Base-by-base conservation (phyloP, 2,329 filamentous ascomycete genomes). In the Dryadomyces quercus-mongolicae region DNA sequence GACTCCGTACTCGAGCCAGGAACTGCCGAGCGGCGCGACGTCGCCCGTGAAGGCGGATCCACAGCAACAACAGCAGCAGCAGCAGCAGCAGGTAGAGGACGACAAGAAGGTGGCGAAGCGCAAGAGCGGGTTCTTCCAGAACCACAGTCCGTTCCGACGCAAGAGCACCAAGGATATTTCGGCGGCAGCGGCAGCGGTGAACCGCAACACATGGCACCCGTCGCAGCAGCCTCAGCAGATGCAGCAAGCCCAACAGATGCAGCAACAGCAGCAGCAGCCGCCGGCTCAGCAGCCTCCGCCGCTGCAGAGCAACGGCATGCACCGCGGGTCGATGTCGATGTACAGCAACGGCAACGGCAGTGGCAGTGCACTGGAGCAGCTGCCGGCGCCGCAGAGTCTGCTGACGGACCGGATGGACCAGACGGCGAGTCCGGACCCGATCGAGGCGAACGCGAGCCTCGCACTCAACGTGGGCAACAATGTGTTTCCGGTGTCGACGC, bases 381-480 rank as follows among this genome's bases (percentile, higher is more conserved):
- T 54, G 54, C 48, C 34, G 10, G 68, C 71, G 52, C 60, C 66
- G 8, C 66, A 68, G 53, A 70, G 63, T 53, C 58, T 71, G 54
- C 62, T 68, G 15, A 61, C 68, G 10, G 71, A 76, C 43, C 71
- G 36, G 36, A 31, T 31, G 25, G 36, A 40, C 36, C 36, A 74
- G 16, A 71, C 73, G 9, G 70, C 71, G 15, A 94, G 89, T 62
- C 89, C 88, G 3, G 88, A 94, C 53, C 86, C 87, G 1, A 91
- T 93, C 42, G 93, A 96, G 64, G 91, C 92, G 54, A 85, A 93
- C 58, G 90, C 92, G 43, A 95, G 86, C 66, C 84, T 97, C 62
- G 92, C 95, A 57, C 76, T 98, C 31, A 96, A 96, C 63, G 81
- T 98, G 54, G 93, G 93, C 8, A 89, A 94, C 62, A 98, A 98